Evolutionary conservation across 345 rosid genomes (phyloP).

Genomic region (Arabis hirsuta): DNA sequence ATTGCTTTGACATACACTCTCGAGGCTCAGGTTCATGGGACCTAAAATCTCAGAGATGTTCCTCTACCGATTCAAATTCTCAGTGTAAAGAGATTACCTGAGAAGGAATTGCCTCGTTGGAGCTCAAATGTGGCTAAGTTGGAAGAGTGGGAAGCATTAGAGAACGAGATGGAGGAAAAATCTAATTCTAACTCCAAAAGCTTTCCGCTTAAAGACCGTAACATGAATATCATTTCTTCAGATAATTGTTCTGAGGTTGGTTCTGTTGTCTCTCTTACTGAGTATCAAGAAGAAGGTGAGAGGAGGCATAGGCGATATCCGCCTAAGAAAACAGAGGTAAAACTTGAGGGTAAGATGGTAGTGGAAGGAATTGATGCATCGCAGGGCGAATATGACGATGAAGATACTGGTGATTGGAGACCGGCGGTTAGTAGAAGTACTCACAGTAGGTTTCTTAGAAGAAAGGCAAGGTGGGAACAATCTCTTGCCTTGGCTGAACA

Average conservation of each 20-base stretch:
- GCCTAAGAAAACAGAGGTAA: constrained; percentile 62
- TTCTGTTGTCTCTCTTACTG: constrained; percentile 49
- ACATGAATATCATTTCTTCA: constrained; percentile 51
- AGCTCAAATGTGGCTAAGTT: constrained; percentile 87
- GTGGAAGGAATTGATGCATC: constrained; percentile 92
- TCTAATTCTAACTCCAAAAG: constrained; percentile 58
- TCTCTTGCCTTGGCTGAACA: constrained; percentile 56
- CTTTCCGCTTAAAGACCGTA: constrained; percentile 80
- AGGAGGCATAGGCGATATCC: constrained; percentile 55
- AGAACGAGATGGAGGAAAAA: constrained; percentile 57
- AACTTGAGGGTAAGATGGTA: constrained; percentile 83
- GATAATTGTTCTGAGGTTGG: constrained; percentile 55
- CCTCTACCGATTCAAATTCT: constrained; percentile 85
- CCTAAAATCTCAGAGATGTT: constrained; percentile 63
- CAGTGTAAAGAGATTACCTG: constrained; percentile 79
- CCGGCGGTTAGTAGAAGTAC: constrained; percentile 97
- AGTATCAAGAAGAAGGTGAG: constrained; percentile 52
- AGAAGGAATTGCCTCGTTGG: constrained; percentile 94
- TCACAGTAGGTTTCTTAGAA: constrained; percentile 75
- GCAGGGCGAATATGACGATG: constrained; percentile 61
- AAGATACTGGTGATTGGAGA: constrained; percentile 72
- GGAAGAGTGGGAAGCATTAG: constrained; percentile 94
- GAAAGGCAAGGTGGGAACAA: constrained; percentile 72
- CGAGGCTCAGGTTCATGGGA: constrained; percentile 87
- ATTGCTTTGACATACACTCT: constrained; percentile 83